Evolutionary conservation across 306 rosid species (phyloP).

Genomic region (Quercus mongolica): DNA sequence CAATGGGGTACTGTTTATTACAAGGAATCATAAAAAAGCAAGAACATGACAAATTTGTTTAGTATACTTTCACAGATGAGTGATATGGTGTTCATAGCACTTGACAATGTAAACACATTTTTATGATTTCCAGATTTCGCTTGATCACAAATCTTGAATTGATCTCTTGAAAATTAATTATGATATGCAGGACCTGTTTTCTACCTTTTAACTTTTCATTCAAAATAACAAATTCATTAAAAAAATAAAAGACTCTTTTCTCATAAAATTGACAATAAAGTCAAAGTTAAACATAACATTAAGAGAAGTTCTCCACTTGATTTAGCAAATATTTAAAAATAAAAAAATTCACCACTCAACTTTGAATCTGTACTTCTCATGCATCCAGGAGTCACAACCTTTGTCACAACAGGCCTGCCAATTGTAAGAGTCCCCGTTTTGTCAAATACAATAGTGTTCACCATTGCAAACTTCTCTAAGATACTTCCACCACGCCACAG

Average conservation of each 20-base stretch:
- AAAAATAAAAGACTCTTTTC: neutral
- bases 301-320: slow-evolving; percentile 9
- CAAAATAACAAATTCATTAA: neutral
- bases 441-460: slow-evolving; percentile 78
- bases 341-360: slow-evolving; percentile 35
- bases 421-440: slow-evolving; percentile 96
- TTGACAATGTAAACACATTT: neutral
- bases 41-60: neutral
- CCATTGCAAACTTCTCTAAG: slow-evolving; percentile 90
- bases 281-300: neutral
- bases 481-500: slow-evolving; percentile 93
- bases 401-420: slow-evolving; percentile 89
- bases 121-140: neutral
- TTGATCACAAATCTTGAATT: neutral
- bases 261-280: neutral
- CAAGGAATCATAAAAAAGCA: neutral
- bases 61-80: neutral
- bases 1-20: neutral
- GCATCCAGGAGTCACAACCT: slow-evolving; percentile 51
- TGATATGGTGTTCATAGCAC: neutral
- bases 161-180: no score
- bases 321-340: neutral
- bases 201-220: neutral
- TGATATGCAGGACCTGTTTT: neutral
- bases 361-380: slow-evolving; percentile 39